These are phyloP conservation scores for Boletus sp. DNA, from an alignment of 1,284 basidiomycete genomes.

Conservation along the genomic window DNA sequence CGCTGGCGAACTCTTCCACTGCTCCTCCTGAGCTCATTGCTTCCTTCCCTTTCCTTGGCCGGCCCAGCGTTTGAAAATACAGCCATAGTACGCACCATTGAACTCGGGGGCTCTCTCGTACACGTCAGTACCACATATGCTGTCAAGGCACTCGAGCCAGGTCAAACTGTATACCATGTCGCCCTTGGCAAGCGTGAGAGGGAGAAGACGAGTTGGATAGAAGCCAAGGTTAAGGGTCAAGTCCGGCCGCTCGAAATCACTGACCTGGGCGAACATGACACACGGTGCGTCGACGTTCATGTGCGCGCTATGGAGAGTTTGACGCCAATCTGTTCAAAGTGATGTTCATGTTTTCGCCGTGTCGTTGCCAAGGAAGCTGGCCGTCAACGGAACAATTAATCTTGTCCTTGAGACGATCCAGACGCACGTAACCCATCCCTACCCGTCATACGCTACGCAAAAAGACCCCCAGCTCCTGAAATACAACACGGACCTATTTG, in stretches of 20 bases:
- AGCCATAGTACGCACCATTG: slow-evolving; percentile 79
- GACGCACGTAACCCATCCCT: slow-evolving; percentile 71
- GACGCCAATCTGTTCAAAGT: slow-evolving; percentile 20
- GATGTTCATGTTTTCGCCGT: slow-evolving; percentile 46
- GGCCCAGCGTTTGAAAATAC: slow-evolving; percentile 75
- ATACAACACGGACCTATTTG: slow-evolving; percentile 71
- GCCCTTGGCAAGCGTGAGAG: slow-evolving; percentile 64
- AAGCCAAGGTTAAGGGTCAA: slow-evolving; percentile 74
- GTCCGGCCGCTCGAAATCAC: slow-evolving; percentile 51
- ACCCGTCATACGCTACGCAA: slow-evolving; percentile 73
- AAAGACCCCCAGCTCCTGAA: slow-evolving; percentile 77
- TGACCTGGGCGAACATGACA: slow-evolving; percentile 46
- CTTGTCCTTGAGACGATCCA: slow-evolving; percentile 74
- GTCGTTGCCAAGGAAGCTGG: slow-evolving; percentile 43
- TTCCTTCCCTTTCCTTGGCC: slow-evolving; percentile 35
- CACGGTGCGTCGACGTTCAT: slow-evolving; percentile 41
- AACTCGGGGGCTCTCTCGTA: slow-evolving; percentile 82
- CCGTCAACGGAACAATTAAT: slow-evolving; percentile 58
- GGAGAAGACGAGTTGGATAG: slow-evolving; percentile 71
- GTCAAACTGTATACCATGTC: slow-evolving; percentile 64
- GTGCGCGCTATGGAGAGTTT: slow-evolving; percentile 1
- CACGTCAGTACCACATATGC: slow-evolving; percentile 86
- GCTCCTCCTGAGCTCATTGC: slow-evolving; percentile 35
- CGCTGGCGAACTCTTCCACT: slow-evolving; percentile 40
- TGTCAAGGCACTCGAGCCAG: slow-evolving; percentile 65